Evolutionary conservation across 2,329 filamentous ascomycete genomes (phyloP), one percentile per base, ranked within the genome.

Genomic region (Trichoderma sp.): DNA sequence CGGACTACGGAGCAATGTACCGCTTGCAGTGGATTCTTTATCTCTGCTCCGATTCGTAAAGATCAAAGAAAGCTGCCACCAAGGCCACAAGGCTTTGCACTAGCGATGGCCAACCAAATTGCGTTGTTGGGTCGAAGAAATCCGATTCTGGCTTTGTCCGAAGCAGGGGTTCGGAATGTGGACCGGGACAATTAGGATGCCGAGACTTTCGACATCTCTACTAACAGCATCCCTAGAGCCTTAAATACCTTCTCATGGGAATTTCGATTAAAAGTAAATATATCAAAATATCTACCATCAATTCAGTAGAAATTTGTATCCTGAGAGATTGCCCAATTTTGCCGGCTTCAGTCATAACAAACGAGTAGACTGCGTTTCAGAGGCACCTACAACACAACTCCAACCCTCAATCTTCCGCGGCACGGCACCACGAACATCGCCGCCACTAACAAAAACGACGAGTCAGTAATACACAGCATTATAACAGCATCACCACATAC

Each of bases 111-210:
- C 52, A 54, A 54, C 52, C 29, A 54, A 32, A n/a, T n/a, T 6
- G 17, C 29, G 52, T 34, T 13, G 52, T 34, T 54, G 29, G 29
- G 9, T 19, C 17, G 29, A 19, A 32, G 34, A 32, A 54, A 17
- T 1, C 52, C 39, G 27, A n/a, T 32, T 32, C 1, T 59, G 57
- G 37, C 17, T n/a, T 25, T 59, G 37, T 59, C 57, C 37, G 57
- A 27, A 22, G 57, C 58, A 45, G 35, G 63, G 61, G 9, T 64
- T 4, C 35, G 45, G 13, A 29, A 64, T n/a, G 50, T 45, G 52
- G 50, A 56, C 52, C 61, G 61, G 61, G 50, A 27, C 61, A 64
- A 64, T 54, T 64, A 45, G 27, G 29, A 54, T 48, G 52, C 63
- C 63, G 63, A 65, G 29, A 32, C 29, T 54, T 10, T 53, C 34